Evolutionary conservation across 495 filamentous ascomycete genomes (phyloP).

Genomic region (Tuber microsphaerosporum): DNA sequence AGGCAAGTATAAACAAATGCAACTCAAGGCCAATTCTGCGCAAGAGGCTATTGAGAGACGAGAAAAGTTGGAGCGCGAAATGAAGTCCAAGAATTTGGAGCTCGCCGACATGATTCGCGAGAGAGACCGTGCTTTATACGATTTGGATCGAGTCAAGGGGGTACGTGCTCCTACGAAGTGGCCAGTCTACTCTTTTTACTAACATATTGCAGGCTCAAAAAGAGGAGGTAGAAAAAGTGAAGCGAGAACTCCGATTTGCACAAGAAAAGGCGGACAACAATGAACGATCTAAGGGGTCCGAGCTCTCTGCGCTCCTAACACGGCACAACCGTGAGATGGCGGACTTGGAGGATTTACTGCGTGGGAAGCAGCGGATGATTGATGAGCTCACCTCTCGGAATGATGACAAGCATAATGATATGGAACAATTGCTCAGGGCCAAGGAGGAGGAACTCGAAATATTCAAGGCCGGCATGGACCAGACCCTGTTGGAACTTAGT

Average conservation of each 20-base stretch:
- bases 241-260: conserved; percentile 90
- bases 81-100: conserved; percentile 98
- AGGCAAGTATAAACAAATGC: conserved; percentile 89
- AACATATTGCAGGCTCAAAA: conserved; percentile 54
- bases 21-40: conserved; percentile 90
- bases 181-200: not conserved
- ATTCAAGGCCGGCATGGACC: conserved; percentile 93
- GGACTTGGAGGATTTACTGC: conserved; percentile 84
- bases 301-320: conserved; percentile 85
- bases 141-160: conserved; percentile 75
- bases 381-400: conserved; percentile 74
- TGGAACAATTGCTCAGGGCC: conserved; percentile 72
- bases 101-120: conserved; percentile 98
- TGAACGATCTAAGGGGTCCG: conserved; percentile 83
- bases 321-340: conserved; percentile 97
- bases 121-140: conserved; percentile 86
- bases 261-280: conserved; percentile 87
- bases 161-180: conserved; percentile 9
- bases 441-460: conserved; percentile 97
- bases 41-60: conserved; percentile 92
- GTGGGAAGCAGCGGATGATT: conserved; percentile 77
- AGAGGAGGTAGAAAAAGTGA: conserved; percentile 91
- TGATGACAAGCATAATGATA: conserved; percentile 73
- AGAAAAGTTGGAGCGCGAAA: conserved; percentile 90
- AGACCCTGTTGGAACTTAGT: conserved; percentile 82